Base-by-base conservation (phyloP, 768 basidiomycete species). In the Termitomyces sp. region DNA sequence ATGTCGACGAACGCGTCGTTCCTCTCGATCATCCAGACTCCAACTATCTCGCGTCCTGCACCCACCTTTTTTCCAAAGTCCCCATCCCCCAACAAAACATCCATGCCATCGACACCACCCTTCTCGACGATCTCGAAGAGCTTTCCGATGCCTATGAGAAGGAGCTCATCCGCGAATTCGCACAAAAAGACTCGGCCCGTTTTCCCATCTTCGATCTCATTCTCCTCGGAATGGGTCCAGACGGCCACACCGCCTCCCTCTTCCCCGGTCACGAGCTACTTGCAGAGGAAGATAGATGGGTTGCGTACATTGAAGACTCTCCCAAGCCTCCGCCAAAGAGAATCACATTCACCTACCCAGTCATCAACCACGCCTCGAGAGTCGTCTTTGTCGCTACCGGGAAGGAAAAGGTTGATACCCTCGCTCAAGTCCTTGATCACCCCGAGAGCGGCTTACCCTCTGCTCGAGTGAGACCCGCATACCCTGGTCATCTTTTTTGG, bases 141-240 rank as follows among this genome's bases (percentile, higher is more conserved):
- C 88, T 93, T 57, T 70, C 87, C 3, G 90, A 92, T 67, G 80
- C 82, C 2, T 92, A 94, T 69, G 90, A 92, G 71, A 82, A 86
- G 65, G 76, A 84, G 68, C 89, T 99, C 69, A 93, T 98, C 67
- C 79, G 71, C 59, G 88, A 90, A 69, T 99, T 99, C 68, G 97
- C 95, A 0, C 86, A 88, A 68, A 91, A 87, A 69, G 93, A 98
- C 69, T 80, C 94, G 5, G 96, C 96, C 18, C 87, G 95, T 59
- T 98, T 98, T 81, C 97, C 97, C 61, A 79, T 97, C 52, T 98
- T 99, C 71, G 97, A 99, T 70, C 85, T 99, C 69, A 90, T 98
- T 74, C 84, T 99, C 44, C 87, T 99, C 52, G 97, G 97, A 49
- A 87, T 95, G 82, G 97, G 97, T 31, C 92, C 91, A 5, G 97